phyloP scores from a whole-genome alignment of 371 early-diverging fungal species.

The Mucor plumbeus region DNA sequence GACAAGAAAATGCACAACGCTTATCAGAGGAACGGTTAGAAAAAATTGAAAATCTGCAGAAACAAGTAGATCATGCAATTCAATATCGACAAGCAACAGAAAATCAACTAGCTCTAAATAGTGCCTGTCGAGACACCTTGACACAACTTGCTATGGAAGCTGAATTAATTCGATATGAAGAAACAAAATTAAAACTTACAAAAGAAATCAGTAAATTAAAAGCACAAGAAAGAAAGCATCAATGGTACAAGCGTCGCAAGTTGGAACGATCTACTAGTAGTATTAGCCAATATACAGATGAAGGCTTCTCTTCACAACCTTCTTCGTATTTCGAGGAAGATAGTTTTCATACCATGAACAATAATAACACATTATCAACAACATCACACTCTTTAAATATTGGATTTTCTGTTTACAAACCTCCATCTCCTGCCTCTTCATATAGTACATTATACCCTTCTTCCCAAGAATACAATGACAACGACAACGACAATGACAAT shows the following conservation, averaged over 20 bases:
- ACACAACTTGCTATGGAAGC: slow-evolving; percentile 26
- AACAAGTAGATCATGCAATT: slow-evolving; percentile 43
- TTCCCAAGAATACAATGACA: slow-evolving; percentile 14
- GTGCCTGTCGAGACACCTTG: slow-evolving; percentile 16
- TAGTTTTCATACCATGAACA: neutral
- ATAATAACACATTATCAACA: neutral
- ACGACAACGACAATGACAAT: slow-evolving; percentile 7
- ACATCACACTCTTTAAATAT: neutral
- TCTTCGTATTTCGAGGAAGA: slow-evolving; percentile 7
- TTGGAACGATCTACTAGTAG: slow-evolving; percentile 26
- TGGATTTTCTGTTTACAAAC: slow-evolving; percentile 7
- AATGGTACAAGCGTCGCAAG: slow-evolving; percentile 67
- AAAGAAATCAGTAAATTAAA: slow-evolving; percentile 57
- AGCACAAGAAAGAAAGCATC: slow-evolving; percentile 68
- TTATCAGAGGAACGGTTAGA: slow-evolving; percentile 43
- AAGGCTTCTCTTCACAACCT: slow-evolving; percentile 21
- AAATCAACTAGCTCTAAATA: slow-evolving; percentile 33
- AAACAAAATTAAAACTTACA: slow-evolving; percentile 23
- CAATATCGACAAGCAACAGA: slow-evolving; percentile 20
- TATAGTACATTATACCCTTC: slow-evolving; percentile 8
- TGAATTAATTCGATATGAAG: slow-evolving; percentile 26
- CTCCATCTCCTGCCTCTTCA: neutral
- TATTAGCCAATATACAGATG: slow-evolving; percentile 10
- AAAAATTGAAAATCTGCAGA: slow-evolving; percentile 42
- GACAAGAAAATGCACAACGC: slow-evolving; percentile 56